phyloP scores from a whole-genome alignment of 345 rosid species.

The Populus tremula region DNA sequence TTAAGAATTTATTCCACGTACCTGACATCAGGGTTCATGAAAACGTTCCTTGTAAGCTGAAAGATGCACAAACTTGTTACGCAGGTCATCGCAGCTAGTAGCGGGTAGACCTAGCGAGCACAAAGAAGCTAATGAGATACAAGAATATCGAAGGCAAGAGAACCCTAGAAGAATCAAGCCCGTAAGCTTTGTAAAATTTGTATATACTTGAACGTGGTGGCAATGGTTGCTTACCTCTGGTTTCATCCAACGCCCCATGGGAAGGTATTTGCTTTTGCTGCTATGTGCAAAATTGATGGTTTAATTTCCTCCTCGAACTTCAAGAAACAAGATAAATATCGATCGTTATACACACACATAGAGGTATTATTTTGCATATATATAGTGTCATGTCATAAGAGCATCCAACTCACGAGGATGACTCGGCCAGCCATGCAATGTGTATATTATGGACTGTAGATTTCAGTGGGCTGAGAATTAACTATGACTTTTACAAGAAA shows the following conservation, averaged over 20 bases:
- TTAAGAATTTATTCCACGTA: constrained; percentile 1
- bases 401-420: not conserved
- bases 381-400: not conserved
- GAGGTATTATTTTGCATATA: not conserved
- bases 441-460: not conserved
- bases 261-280: not conserved
- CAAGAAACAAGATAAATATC: not conserved
- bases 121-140: not conserved
- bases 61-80: constrained; percentile 58
- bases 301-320: not conserved
- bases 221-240: constrained; percentile 48
- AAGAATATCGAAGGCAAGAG: not conserved
- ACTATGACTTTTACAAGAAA: constrained; percentile 8
- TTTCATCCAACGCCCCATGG: constrained; percentile 73
- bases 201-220: no score
- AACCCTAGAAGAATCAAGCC: not conserved
- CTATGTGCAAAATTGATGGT: no score
- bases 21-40: constrained; percentile 75
- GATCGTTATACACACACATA: not conserved
- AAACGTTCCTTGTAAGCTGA: constrained; percentile 59
- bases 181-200: no score
- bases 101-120: constrained; percentile 54
- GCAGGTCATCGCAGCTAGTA: constrained; percentile 74
- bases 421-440: not conserved
- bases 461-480: constrained; percentile 23